These are phyloP conservation scores for Globisporangium iwayamae DNA, from an alignment of 352 stramenopile genomes.

Conservation along the genomic window DNA sequence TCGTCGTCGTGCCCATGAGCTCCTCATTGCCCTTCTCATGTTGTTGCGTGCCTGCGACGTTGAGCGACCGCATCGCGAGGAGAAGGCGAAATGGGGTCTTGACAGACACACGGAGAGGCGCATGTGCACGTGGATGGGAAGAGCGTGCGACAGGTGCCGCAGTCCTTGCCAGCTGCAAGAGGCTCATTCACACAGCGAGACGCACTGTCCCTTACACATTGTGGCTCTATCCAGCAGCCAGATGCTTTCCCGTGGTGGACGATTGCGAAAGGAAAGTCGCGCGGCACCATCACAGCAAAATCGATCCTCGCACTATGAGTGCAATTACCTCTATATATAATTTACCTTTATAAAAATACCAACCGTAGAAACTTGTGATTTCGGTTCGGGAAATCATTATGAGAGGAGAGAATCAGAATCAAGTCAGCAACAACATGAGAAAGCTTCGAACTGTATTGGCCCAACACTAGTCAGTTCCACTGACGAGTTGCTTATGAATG, in stretches of 20 bases:
- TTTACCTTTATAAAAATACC: too few relatives aligned
- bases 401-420: neutral
- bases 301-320: neutral
- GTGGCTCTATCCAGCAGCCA: neutral
- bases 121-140: too few relatives aligned
- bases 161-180: neutral
- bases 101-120: neutral
- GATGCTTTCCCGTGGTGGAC: neutral
- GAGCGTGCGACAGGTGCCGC: neutral
- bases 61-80: neutral
- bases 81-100: neutral
- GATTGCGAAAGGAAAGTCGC: neutral
- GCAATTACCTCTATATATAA: too few relatives aligned
- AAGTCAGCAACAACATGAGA: neutral
- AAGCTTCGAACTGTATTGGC: too few relatives aligned
- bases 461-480: neutral
- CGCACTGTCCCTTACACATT: too few relatives aligned
- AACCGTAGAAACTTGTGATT: neutral
- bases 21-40: neutral
- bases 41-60: neutral
- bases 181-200: too few relatives aligned
- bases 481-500: neutral
- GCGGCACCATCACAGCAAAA: neutral
- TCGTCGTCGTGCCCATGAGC: neutral
- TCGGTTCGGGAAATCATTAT: neutral